Conservation (phyloP, 106 monocot genomes). For the Chionographis japonica region DNA sequence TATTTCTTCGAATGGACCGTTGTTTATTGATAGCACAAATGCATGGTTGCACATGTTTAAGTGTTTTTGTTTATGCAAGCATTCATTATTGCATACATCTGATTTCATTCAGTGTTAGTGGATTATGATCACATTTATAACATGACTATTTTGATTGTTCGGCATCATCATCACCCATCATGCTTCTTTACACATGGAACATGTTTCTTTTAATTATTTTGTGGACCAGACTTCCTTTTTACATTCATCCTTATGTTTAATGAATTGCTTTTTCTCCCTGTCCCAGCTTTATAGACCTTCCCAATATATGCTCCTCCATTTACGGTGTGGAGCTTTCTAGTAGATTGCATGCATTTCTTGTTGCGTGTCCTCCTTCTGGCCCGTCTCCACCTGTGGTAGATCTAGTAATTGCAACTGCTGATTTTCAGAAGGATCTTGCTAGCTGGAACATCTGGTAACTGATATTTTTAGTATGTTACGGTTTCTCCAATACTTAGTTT, state of each 20-base stretch:
- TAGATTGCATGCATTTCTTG: slow-evolving; percentile 84
- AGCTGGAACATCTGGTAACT: slow-evolving; percentile 88
- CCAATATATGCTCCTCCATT: slow-evolving; percentile 79
- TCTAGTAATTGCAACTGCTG: slow-evolving; percentile 85
- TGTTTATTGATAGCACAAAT: too few relatives aligned
- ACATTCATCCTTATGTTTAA: background rate
- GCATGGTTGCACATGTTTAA: too few relatives aligned
- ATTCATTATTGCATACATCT: too few relatives aligned
- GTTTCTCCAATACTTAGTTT: background rate
- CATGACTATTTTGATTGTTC: too few relatives aligned
- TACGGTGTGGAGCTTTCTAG: slow-evolving; percentile 79
- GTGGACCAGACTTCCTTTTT: background rate
- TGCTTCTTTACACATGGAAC: too few relatives aligned
- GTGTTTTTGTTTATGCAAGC: too few relatives aligned
- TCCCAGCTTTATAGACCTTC: slow-evolving; percentile 86
- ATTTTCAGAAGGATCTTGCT: slow-evolving; percentile 88
- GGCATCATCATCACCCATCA: too few relatives aligned
- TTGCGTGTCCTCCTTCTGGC: slow-evolving; percentile 82
- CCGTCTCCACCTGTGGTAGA: slow-evolving; percentile 85
- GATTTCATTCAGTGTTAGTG: too few relatives aligned
- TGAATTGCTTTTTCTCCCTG: background rate
- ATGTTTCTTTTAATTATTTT: background rate
- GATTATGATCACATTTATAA: too few relatives aligned
- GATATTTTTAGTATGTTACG: background rate
- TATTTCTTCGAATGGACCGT: too few relatives aligned